Conservation (phyloP, 768 basidiomycete genomes). For the Hericium erinaceus region DNA sequence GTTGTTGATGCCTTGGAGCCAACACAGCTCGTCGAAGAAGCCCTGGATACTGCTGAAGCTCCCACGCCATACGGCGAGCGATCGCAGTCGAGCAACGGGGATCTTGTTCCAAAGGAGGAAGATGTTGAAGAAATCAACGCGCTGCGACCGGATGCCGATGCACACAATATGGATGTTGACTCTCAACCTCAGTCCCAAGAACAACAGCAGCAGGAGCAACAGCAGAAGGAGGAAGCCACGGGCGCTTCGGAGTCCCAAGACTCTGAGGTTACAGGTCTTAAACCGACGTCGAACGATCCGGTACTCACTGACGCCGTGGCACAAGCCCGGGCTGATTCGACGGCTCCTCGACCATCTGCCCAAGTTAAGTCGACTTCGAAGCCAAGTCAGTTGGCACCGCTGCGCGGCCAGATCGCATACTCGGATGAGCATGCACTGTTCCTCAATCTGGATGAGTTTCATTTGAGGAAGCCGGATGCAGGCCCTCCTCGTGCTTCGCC, state of each 20-base stretch:
- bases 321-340: not conserved
- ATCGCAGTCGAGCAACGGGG: constrained; percentile 26
- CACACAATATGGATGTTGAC: constrained; percentile 30
- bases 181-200: constrained; percentile 10
- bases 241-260: not conserved
- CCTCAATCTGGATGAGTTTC: constrained; percentile 41
- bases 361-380: constrained; percentile 25
- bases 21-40: constrained; percentile 44
- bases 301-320: constrained; percentile 1
- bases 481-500: constrained; percentile 1
- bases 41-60: constrained; percentile 35
- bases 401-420: constrained; percentile 50
- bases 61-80: constrained; percentile 23
- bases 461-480: constrained; percentile 17
- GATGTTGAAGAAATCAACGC: constrained; percentile 50
- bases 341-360: constrained; percentile 2
- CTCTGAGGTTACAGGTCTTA: constrained; percentile 5
- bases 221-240: not conserved
- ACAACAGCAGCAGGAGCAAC: not conserved
- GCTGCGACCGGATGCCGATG: constrained; percentile 18
- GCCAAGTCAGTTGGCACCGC: constrained; percentile 40
- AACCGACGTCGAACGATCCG: constrained; percentile 8
- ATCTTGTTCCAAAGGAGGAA: constrained; percentile 36
- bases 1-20: constrained; percentile 56
- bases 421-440: constrained; percentile 37